Evolutionary conservation across 306 rosid species (phyloP).

Genomic region (Canavalia ensiformis): DNA sequence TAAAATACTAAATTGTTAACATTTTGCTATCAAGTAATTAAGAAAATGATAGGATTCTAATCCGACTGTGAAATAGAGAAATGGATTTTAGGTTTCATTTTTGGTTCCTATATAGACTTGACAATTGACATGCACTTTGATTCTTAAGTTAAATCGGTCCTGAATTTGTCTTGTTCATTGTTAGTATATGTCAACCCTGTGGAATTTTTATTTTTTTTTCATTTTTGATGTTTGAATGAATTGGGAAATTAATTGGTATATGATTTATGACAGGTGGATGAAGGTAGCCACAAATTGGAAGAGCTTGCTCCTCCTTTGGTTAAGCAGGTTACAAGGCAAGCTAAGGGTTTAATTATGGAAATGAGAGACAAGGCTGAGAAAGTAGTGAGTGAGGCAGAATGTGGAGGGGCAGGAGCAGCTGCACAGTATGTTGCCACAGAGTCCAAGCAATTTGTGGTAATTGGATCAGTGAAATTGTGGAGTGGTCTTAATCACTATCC

Average conservation of each 20-base stretch:
- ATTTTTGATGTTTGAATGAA: background rate
- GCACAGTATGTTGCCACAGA: constrained; percentile 63
- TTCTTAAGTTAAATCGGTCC: background rate
- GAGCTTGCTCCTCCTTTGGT: constrained; percentile 70
- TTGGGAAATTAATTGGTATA: background rate
- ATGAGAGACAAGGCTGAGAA: constrained; percentile 54
- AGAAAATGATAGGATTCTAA: background rate
- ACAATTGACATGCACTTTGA: constrained; percentile 21
- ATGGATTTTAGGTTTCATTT: background rate
- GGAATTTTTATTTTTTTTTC: background rate
- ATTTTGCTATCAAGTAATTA: background rate
- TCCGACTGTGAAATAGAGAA: no score
- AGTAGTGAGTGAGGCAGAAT: constrained; percentile 62
- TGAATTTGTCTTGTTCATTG: background rate
- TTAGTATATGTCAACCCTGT: background rate
- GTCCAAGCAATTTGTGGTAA: constrained; percentile 60
- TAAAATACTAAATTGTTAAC: background rate
- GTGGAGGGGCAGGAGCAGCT: constrained; percentile 70
- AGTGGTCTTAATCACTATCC: constrained; percentile 52
- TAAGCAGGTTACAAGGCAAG: constrained; percentile 58
- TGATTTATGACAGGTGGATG: constrained; percentile 67
- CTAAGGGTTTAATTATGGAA: constrained; percentile 50
- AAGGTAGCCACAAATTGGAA: constrained; percentile 59
- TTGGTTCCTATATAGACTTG: background rate
- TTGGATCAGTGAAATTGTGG: constrained; percentile 62